Evolutionary conservation across 495 filamentous ascomycete species (phyloP), one percentile per base, ranked within the genome.

Genomic region (Penicillium verhagenii): DNA sequence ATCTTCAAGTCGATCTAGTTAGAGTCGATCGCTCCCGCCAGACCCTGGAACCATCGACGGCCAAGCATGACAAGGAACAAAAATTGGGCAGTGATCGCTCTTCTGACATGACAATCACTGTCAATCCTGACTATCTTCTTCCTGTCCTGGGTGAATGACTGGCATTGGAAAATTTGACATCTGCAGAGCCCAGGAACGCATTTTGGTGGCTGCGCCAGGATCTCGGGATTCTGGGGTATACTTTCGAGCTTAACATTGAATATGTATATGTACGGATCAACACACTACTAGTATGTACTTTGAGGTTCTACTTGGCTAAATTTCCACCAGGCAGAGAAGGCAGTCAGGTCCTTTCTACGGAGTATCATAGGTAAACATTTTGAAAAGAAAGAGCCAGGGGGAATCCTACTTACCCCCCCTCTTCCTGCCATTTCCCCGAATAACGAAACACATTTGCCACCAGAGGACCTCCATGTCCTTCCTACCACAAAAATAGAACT

Each of bases 51-150:
- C 35, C 43, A 54, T 61, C 50, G 48, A 54, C 53, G 47, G 59
- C 63, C 51, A 65, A 65, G 63, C 63, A 33, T 62, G 64, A 65
- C 61, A 65, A 47, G 55, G 42, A n/a, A n/a, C 47, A 53, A 20
- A 37, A 23, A 59, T 66, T 55, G 56, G 58, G 64, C 31, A 67
- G 56, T 52, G 64, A 67, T 67, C 64, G 64, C 61, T 67, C 53
- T 19, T 26, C 46, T 25, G 42, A 44, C 16, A 39, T 26, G 64
- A 53, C 45, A 56, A 67, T 62, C 53, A 65, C 19, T 55, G 61
- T 65, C 61, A 60, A 65, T 67, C 64, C 53, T 39, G 58, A 61
- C 50, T 59, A 64, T 55, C 52, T 58, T 64, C 44, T 57, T 50
- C 53, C 53, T 51, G 45, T 55, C 53, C 33, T 21, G 59, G 49